Percentiles rank a stretch among this genome's conserved stretches.
These are phyloP conservation scores for Kazachstania psychrophila DNA, from an alignment of 805 yeast species.

Conservation along the genomic window DNA sequence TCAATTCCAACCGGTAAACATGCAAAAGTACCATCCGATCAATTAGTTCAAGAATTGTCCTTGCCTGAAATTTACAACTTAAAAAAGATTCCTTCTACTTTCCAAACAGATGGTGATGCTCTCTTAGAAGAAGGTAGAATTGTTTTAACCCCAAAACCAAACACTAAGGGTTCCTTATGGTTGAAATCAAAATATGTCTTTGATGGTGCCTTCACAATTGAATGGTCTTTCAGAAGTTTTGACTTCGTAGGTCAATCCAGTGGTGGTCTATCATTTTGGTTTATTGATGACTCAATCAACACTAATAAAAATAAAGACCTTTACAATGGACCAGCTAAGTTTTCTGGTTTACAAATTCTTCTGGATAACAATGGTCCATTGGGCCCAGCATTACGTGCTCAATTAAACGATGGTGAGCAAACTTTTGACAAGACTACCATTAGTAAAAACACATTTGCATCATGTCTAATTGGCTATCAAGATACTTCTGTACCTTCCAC, in stretches of 20 bases:
- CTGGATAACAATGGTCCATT: conserved; percentile 43
- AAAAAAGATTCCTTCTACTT: conserved; percentile 15
- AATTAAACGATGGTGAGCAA: conserved; percentile 48
- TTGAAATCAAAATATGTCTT: conserved; percentile 24
- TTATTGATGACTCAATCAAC: conserved; percentile 27
- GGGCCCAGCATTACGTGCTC: conserved; percentile 48
- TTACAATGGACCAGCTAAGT: conserved; percentile 48
- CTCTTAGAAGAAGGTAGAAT: conserved; percentile 44
- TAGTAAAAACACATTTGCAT: conserved; percentile 37
- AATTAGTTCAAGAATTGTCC: conserved; percentile 10
- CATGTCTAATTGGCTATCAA: conserved; percentile 51
- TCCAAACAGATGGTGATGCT: conserved; percentile 35
- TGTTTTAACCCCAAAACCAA: conserved; percentile 38
- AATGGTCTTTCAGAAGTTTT: conserved; percentile 52
- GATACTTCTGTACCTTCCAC: conserved; percentile 65
- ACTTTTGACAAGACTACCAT: conserved; percentile 20
- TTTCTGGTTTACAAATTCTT: conserved; percentile 55
- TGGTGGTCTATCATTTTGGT: conserved; percentile 54
- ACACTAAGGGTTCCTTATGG: conserved; percentile 41
- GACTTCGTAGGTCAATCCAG: conserved; percentile 41
- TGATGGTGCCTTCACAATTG: conserved; percentile 44
- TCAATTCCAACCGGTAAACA: background rate
- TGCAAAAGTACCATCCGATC: background rate
- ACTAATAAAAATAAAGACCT: conserved; percentile 24
- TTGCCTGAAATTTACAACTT: conserved; percentile 33